A percentile compares a stretch with the other conserved stretches of the same genome.
These are phyloP conservation scores for Citrus medica DNA, from an alignment of 345 rosid species.

Conservation along the genomic window DNA sequence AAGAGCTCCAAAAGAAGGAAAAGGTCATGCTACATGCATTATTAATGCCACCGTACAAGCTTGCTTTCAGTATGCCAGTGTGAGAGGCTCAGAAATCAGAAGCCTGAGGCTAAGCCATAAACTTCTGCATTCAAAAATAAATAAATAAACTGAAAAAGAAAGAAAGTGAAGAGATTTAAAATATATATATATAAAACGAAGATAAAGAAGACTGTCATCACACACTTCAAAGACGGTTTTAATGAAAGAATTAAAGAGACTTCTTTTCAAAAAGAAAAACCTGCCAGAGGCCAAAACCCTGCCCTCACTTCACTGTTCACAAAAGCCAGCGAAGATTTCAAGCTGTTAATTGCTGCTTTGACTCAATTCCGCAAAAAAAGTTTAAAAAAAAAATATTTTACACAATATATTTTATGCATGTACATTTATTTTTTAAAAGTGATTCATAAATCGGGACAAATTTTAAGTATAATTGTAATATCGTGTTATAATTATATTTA, in stretches of 20 bases:
- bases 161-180: neutral
- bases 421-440: neutral
- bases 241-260: constrained; percentile 7
- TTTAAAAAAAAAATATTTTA: too few relatives aligned
- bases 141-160: neutral
- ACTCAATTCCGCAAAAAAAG: neutral
- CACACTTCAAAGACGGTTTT: constrained; percentile 14
- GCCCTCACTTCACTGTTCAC: neutral
- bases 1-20: neutral
- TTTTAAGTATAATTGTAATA: too few relatives aligned
- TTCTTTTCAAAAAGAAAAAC: neutral
- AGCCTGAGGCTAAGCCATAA: neutral
- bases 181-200: too few relatives aligned
- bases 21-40: neutral
- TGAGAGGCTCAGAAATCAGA: too few relatives aligned
- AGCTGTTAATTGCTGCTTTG: neutral
- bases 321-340: neutral
- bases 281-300: neutral
- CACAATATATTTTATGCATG: too few relatives aligned
- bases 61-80: neutral
- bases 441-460: too few relatives aligned
- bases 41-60: neutral
- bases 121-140: neutral
- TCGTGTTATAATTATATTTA: too few relatives aligned
- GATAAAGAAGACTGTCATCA: neutral